Evolutionary conservation across 108 stramenopile species (phyloP), one percentile per base, ranked within the genome.

Genomic region (Stephanodiscus minutulus): DNA sequence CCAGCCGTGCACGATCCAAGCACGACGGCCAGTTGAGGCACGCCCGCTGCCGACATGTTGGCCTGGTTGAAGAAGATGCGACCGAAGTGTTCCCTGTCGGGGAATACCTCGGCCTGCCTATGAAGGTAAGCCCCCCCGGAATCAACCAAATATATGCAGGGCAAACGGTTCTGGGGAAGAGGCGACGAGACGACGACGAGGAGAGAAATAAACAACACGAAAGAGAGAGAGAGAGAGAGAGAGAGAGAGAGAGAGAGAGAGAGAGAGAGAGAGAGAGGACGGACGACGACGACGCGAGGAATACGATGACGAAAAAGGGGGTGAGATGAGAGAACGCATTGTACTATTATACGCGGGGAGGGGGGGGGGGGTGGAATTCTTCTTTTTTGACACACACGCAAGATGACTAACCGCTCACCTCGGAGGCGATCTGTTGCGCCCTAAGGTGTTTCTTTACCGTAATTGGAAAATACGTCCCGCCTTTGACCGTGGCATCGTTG

Each of bases 401-500:
- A n/a, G n/a, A n/a, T n/a, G n/a, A n/a, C n/a, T n/a, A n/a, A n/a
- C n/a, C n/a, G n/a, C n/a, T n/a, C n/a, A n/a, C n/a, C n/a, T 97
- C 88, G 70, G 76, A 39, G 1, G 98, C 98, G 67, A 99, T 95
- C 68, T 97, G 96, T 82, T 99, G 98, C 9, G 98, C 98, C 13
- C 98, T 78, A 63, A 99, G 84, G 80, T 98, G 98, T 69, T 99
- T 99, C 91, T 98, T 98, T 35, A 98, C 97, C 9, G 98, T 99
- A 69, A 99, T 96, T 10, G 98, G 98, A 79, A 87, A 97, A 79
- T 99, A 99, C 2, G 98, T 98, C 5, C 98, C 98, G 17, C 98
- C 98, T 70, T 98, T 98, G 39, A 98, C 96, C 7, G 98, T 99
- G 44, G 98, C 97, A 86, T 99, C 98, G 79, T 99, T 99, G 44